Conservation (phyloP, 257 asterid species). For the Paraleonurus japonicus region DNA sequence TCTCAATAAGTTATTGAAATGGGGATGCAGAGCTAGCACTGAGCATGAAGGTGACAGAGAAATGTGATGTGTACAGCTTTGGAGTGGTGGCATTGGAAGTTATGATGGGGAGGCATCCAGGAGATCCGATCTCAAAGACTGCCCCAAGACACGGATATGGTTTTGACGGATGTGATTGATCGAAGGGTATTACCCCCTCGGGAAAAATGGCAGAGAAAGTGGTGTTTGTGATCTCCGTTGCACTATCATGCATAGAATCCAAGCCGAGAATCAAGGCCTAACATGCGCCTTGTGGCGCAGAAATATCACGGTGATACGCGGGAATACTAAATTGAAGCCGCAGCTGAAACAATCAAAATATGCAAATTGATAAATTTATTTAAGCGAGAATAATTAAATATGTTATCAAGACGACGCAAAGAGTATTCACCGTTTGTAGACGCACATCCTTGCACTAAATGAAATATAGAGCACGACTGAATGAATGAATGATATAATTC, state of each 20-base stretch:
- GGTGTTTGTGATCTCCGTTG: constrained; percentile 52
- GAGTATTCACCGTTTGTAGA: no score
- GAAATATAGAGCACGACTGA: no score
- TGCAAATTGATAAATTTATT: constrained; percentile 40
- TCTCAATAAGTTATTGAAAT: no score
- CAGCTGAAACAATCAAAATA: constrained; percentile 41
- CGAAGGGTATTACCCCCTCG: constrained; percentile 60
- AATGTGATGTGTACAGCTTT: constrained; percentile 88
- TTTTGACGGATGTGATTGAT: constrained; percentile 62
- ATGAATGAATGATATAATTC: no score
- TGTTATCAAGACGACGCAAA: no score
- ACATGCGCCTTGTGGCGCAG: constrained; percentile 81
- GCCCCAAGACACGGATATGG: constrained; percentile 35
- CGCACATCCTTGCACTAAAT: no score
- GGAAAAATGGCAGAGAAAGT: constrained; percentile 63
- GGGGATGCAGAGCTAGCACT: constrained; percentile 64
- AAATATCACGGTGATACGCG: constrained; percentile 55
- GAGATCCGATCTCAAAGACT: constrained; percentile 60
- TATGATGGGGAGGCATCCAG: constrained; percentile 34
- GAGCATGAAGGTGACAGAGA: constrained; percentile 74
- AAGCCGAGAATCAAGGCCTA: constrained; percentile 67
- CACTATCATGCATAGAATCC: constrained; percentile 24
- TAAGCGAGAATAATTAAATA: no score
- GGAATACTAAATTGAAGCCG: constrained; percentile 48
- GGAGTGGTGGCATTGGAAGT: constrained; percentile 84